These are phyloP conservation scores for Chaetomium sp. DNA, from an alignment of 2,329 filamentous ascomycete species.

Conservation along the genomic window DNA sequence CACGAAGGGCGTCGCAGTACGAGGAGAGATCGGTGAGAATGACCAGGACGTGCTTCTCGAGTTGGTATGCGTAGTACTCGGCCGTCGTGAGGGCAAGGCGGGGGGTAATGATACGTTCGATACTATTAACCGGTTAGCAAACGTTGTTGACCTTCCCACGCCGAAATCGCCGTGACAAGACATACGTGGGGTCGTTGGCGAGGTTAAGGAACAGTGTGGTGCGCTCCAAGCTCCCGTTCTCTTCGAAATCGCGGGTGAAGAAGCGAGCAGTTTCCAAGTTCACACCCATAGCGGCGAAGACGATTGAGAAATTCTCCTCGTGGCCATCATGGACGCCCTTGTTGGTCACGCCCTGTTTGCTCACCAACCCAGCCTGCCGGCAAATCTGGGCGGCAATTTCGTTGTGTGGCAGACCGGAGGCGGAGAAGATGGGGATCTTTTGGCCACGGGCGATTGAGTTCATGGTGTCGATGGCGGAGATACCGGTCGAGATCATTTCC, in stretches of 20 bases:
- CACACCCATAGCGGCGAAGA: constrained; percentile 99
- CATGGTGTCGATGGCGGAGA: constrained; percentile 98
- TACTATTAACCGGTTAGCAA: constrained; percentile 45
- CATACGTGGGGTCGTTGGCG: constrained; percentile 96
- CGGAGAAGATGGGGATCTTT: constrained; percentile 99
- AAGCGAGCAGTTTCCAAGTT: constrained; percentile 98
- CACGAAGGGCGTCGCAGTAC: constrained; percentile 97
- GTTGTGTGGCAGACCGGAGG: constrained; percentile 96
- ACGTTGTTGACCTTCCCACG: too few species aligned
- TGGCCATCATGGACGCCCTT: constrained; percentile 96
- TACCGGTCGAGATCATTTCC: constrained; percentile 99
- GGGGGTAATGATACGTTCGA: constrained; percentile 99
- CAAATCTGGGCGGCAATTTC: constrained; percentile 99
- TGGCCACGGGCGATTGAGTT: constrained; percentile 96
- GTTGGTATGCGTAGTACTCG: constrained; percentile 99
- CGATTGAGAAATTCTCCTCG: constrained; percentile 99
- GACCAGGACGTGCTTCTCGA: constrained; percentile 98
- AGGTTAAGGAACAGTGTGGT: constrained; percentile 97
- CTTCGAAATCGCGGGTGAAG: constrained; percentile 97
- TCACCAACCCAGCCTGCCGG: constrained; percentile 89
- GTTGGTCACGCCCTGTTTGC: constrained; percentile 68
- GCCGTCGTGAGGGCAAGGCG: constrained; percentile 96
- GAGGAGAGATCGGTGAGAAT: constrained; percentile 97
- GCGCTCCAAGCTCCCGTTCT: constrained; percentile 98
- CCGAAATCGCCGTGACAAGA: constrained; percentile 14